Percentiles rank a stretch among this genome's conserved stretches.
Conservation (phyloP, 176 grass and related monocot species). For the Phoenix roebelenii region DNA sequence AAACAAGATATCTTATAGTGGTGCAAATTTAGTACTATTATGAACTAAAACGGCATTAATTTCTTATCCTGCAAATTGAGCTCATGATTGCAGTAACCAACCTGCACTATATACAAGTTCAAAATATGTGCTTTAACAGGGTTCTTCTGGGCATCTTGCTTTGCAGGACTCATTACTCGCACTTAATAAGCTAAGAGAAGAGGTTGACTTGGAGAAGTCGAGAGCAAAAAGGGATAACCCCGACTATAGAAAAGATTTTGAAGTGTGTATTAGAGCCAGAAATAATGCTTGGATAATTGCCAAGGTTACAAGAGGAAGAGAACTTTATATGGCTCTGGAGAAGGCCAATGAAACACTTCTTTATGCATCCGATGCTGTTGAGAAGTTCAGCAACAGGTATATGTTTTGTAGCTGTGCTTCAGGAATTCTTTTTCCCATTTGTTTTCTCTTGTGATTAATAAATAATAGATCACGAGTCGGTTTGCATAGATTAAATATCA, state of each 20-base stretch:
- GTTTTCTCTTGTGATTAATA: neutral
- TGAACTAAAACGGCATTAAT: too few relatives aligned
- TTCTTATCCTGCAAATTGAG: too few relatives aligned
- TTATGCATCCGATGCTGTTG: conserved; percentile 74
- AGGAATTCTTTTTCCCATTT: neutral
- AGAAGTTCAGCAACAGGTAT: conserved; percentile 98
- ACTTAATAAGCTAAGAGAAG: conserved; percentile 77
- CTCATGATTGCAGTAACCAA: too few relatives aligned
- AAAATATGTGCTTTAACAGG: too few relatives aligned
- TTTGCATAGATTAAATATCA: neutral
- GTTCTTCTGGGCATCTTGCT: neutral
- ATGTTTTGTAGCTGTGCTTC: too few relatives aligned
- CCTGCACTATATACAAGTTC: too few relatives aligned
- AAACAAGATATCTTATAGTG: too few relatives aligned
- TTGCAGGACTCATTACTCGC: conserved; percentile 67
- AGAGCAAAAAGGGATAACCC: conserved; percentile 50
- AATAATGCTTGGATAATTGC: conserved; percentile 91
- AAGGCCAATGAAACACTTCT: conserved; percentile 92
- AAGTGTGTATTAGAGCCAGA: conserved; percentile 69
- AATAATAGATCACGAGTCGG: neutral
- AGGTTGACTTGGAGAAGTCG: conserved; percentile 72
- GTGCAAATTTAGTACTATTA: too few relatives aligned
- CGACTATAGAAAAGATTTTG: conserved; percentile 61
- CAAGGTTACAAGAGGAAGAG: conserved; percentile 65
- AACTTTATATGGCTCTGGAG: conserved; percentile 86